A percentile compares a stretch with the other conserved stretches of the same genome.
Evolutionary conservation across 202 grass and related monocot genomes (phyloP).

Genomic region (Schoenoplectus triqueter): DNA sequence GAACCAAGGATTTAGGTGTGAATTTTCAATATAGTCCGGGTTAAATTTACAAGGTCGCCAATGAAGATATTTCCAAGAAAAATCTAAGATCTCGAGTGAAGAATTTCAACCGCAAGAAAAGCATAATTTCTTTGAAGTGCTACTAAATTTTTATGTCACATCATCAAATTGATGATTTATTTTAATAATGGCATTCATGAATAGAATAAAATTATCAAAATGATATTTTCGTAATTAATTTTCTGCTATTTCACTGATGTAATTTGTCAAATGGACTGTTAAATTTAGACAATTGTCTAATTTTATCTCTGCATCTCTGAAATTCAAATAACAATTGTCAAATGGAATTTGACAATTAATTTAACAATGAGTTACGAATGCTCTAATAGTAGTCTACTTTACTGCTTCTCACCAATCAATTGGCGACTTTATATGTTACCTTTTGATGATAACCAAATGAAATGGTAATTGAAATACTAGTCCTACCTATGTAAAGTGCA

Average conservation of each 20-base stretch:
- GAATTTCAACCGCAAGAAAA: neutral
- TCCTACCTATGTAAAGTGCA: neutral
- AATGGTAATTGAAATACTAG: neutral
- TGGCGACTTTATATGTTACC: neutral
- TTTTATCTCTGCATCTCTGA: no score
- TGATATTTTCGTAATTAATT: no score
- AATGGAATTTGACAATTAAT: no score
- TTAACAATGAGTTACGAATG: neutral
- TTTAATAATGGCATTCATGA: no score
- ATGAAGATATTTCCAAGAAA: neutral
- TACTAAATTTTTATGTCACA: neutral
- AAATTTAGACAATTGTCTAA: no score
- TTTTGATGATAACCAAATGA: neutral
- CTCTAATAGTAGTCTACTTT: neutral
- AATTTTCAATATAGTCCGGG: neutral
- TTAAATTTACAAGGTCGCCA: neutral
- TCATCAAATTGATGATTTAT: no score
- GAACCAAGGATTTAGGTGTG: neutral
- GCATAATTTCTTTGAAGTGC: neutral
- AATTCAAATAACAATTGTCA: no score
- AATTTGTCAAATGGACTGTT: no score
- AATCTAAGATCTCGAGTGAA: slow-evolving; percentile 9
- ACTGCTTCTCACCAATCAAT: neutral
- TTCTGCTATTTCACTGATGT: no score
- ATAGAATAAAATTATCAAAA: no score